A percentile compares a stretch with the other conserved stretches of the same genome.
Evolutionary conservation across 805 yeast genomes (phyloP).

Genomic region (Cyberlindnera xylosilytica): DNA sequence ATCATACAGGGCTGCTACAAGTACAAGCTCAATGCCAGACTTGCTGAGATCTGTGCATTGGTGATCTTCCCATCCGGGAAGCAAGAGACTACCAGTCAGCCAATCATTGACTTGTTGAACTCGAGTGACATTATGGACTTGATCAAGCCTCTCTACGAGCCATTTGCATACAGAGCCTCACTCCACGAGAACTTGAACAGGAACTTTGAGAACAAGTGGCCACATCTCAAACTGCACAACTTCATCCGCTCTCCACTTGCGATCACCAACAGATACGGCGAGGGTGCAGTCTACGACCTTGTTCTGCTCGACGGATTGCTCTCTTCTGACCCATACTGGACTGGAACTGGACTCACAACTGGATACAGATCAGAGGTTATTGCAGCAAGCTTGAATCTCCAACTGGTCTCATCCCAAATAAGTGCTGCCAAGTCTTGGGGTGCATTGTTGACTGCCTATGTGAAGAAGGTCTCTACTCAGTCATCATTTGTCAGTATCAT

Average conservation of each 20-base stretch:
- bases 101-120: constrained; percentile 42
- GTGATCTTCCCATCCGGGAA: constrained; percentile 55
- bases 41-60: constrained; percentile 73
- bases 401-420: constrained; percentile 63
- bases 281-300: constrained; percentile 54
- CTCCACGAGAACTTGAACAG: constrained; percentile 43
- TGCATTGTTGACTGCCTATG: constrained; percentile 66
- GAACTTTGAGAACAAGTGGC: constrained; percentile 49
- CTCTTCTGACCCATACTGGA: constrained; percentile 43
- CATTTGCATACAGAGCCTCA: constrained; percentile 44
- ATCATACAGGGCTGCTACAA: constrained; percentile 46
- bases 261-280: constrained; percentile 48
- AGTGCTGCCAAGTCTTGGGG: constrained; percentile 74
- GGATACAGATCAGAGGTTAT: constrained; percentile 49
- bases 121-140: constrained; percentile 33
- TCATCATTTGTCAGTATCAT: constrained; percentile 39
- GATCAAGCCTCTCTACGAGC: constrained; percentile 36
- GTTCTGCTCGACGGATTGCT: constrained; percentile 61
- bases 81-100: constrained; percentile 36
- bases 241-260: constrained; percentile 48
- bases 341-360: constrained; percentile 20
- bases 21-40: constrained; percentile 58
- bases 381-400: constrained; percentile 59
- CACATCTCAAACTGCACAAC: constrained; percentile 42
- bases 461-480: constrained; percentile 38